Evolutionary conservation across 805 yeast genomes (phyloP).

Genomic region (Blastobotrys parvus): DNA sequence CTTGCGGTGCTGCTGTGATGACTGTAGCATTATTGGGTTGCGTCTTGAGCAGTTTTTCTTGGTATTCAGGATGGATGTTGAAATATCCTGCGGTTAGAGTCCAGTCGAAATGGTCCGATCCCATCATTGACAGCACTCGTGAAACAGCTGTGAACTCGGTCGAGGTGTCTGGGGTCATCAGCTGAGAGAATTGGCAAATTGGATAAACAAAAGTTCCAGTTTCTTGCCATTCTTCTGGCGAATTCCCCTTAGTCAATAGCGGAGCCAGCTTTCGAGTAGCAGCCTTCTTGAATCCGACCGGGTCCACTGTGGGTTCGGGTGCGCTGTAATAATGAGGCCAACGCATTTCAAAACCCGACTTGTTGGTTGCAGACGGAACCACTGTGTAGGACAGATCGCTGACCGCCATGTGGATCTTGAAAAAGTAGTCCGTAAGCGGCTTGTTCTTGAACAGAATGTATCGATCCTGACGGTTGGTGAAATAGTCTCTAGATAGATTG

Average conservation of each 20-base stretch:
- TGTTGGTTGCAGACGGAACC: slow-evolving; percentile 32
- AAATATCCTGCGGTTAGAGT: slow-evolving; percentile 94
- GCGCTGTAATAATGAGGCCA: slow-evolving; percentile 63
- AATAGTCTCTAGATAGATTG: slow-evolving; percentile 82
- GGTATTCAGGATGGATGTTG: slow-evolving; percentile 75
- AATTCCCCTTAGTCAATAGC: slow-evolving; percentile 38
- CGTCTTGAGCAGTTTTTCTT: slow-evolving; percentile 46
- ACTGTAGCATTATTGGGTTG: slow-evolving; percentile 54
- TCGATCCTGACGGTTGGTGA: slow-evolving; percentile 90
- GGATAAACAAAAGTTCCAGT: slow-evolving; percentile 71
- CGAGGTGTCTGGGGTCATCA: slow-evolving; percentile 57
- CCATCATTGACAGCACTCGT: slow-evolving; percentile 48
- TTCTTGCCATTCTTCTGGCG: slow-evolving; percentile 14
- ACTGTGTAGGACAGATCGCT: slow-evolving; percentile 65
- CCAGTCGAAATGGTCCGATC: slow-evolving; percentile 56
- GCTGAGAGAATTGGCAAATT: slow-evolving; percentile 82
- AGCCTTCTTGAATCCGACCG: slow-evolving; percentile 18
- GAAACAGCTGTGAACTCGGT: slow-evolving; percentile 75
- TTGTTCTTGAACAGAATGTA: slow-evolving; percentile 63
- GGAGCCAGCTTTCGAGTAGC: slow-evolving; percentile 51
- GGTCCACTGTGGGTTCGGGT: slow-evolving; percentile 47
- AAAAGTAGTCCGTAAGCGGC: slow-evolving; percentile 63
- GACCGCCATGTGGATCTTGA: slow-evolving; percentile 57
- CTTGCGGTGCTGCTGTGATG: slow-evolving; percentile 87
- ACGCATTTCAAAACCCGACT: slow-evolving; percentile 44